Evolutionary conservation across 345 rosid species (phyloP).

Genomic region (Rubroshorea leprosula): DNA sequence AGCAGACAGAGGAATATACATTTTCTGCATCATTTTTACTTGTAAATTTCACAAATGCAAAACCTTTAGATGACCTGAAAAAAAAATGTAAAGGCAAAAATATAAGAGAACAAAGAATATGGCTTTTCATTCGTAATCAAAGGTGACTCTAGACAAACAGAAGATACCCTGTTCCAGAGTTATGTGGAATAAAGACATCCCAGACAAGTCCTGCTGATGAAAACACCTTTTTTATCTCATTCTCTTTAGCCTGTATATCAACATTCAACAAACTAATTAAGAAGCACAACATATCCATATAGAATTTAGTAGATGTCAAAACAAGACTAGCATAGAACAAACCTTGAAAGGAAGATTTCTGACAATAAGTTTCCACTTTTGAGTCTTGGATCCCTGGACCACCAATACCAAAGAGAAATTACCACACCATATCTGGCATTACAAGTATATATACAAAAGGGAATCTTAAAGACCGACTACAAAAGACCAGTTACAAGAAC

Average conservation of each 20-base stretch:
- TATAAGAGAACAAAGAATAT: background rate
- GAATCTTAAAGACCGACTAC: background rate
- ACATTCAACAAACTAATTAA: conserved; percentile 14
- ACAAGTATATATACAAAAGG: background rate
- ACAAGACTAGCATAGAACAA: conserved; percentile 10
- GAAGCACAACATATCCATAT: conserved; percentile 4
- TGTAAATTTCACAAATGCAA: conserved; percentile 93
- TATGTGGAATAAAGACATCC: conserved; percentile 77
- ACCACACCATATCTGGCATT: background rate
- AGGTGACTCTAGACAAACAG: conserved; percentile 6
- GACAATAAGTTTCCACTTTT: conserved; percentile 90
- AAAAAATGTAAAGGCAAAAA: conserved; percentile 10
- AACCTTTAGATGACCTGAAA: conserved; percentile 80
- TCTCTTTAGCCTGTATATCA: conserved; percentile 63
- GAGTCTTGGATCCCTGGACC: conserved; percentile 88
- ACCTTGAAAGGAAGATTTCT: conserved; percentile 96
- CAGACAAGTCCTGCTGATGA: conserved; percentile 84
- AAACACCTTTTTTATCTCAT: conserved; percentile 55
- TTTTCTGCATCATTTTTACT: conserved; percentile 79
- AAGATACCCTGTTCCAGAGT: conserved; percentile 69
- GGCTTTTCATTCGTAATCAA: background rate
- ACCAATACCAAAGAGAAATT: conserved; percentile 14
- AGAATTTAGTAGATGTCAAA: background rate
- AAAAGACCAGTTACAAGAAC: too few relatives aligned
- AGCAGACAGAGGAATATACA: conserved; percentile 35